Evolutionary conservation across 176 grass and related monocot genomes (phyloP).

Genomic region (Olyra latifolia): DNA sequence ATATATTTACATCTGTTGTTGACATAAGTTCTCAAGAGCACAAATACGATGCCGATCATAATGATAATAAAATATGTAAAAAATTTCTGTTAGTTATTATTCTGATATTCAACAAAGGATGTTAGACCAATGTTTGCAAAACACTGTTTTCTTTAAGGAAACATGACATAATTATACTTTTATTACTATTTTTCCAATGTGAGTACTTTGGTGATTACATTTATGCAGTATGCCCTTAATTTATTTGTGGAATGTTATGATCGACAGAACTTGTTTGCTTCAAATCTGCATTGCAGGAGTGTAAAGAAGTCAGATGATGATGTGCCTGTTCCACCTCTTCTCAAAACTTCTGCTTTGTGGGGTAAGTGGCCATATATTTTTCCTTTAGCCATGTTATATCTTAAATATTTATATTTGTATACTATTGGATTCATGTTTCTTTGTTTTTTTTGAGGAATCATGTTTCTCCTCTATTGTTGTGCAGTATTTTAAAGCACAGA

Average conservation of each 20-base stretch:
- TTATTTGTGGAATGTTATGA: neutral
- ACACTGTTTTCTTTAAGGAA: neutral
- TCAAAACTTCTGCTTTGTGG: conserved; percentile 91
- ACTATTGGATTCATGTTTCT: neutral
- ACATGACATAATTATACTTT: neutral
- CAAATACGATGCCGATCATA: neutral
- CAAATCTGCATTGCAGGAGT: conserved; percentile 54
- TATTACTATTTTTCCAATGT: neutral
- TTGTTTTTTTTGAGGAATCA: neutral
- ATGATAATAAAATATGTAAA: neutral
- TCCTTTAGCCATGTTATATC: neutral
- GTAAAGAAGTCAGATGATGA: conserved; percentile 95
- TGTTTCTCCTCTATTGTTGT: neutral
- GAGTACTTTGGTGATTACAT: neutral
- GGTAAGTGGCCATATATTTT: conserved; percentile 48
- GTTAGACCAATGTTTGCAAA: neutral
- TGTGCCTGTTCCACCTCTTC: conserved; percentile 87
- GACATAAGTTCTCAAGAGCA: neutral
- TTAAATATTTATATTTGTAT: neutral
- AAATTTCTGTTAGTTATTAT: neutral
- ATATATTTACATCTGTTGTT: neutral
- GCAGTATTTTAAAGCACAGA: neutral
- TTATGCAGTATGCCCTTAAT: neutral
- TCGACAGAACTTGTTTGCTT: conserved; percentile 17
- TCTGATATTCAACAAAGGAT: conserved; percentile 7